Evolutionary conservation across 2,329 filamentous ascomycete species (phyloP), one percentile per base, ranked within the genome.

Genomic region (Pseudomassariella vexata): DNA sequence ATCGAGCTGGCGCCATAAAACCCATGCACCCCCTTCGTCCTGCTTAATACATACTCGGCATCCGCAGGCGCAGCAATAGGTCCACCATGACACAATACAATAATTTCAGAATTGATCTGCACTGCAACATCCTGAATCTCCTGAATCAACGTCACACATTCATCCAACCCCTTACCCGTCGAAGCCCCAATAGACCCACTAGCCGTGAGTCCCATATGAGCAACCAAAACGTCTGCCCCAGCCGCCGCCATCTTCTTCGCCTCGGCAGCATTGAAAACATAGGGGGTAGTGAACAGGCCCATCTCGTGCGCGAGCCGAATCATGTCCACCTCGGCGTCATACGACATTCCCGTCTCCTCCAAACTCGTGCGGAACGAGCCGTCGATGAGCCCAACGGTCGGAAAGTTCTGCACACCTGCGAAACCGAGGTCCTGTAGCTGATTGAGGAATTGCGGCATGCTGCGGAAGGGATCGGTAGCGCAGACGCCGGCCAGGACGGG

Each of bases 331-430:
- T 86, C 81, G 6, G 67, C 57, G 11, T 68, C 70, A 47, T 77
- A 85, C 1, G 74, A 73, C 79, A 85, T 85, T 7, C 75, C 79
- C 2, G 80, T 85, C 52, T 84, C 79, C 49, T 85, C 82, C 2
- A 86, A 64, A 42, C 80, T 79, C 15, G 66, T 65, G 9, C 82
- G 68, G 49, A 85, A 85, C 2, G 35, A 38, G 20, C 19, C 28
- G 51, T 85, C 81, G 21, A 85, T 78, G 15, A 85, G 59, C 0
- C 81, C 81, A 2, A 85, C 79, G 0, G 81, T 85, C 1, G 81
- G 81, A 49, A 85, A 85, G 46, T 85, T 85, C 52, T 85, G 81
- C 10, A 85, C 68, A 2, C 82, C 82, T 2, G 73, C 71, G 41
- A 85, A 84, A 0, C 81, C 81, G 11, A 82, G 54, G 2, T 67